Evolutionary conservation across 148 eudicot genomes (phyloP).

Genomic region (Spergularia marina): DNA sequence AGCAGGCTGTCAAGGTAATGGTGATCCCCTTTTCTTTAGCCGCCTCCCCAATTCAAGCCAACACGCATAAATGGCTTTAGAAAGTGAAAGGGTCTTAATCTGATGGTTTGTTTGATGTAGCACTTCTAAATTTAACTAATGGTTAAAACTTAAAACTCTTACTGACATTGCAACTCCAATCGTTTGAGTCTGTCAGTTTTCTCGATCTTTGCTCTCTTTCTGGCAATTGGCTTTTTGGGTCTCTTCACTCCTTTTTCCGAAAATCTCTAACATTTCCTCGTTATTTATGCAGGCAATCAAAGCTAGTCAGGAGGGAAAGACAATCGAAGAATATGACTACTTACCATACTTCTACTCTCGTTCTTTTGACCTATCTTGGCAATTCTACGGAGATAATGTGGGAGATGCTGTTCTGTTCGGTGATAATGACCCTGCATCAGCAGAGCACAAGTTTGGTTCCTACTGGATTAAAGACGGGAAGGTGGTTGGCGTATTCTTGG

Average conservation of each 20-base stretch:
- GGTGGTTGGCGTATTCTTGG: constrained; percentile 76
- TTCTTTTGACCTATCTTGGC: constrained; percentile 82
- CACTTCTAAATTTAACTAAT: too few relatives aligned
- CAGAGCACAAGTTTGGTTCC: constrained; percentile 69
- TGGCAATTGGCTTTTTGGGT: too few relatives aligned
- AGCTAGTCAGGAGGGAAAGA: constrained; percentile 52
- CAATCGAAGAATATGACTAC: constrained; percentile 74
- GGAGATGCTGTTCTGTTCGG: constrained; percentile 75
- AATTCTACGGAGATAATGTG: constrained; percentile 84
- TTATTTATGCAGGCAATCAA: constrained; percentile 58
- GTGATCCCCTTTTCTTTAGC: not conserved
- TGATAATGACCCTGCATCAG: constrained; percentile 53
- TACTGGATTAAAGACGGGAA: constrained; percentile 93
- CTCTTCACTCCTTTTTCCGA: too few relatives aligned
- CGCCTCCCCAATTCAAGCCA: not conserved
- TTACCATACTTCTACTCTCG: constrained; percentile 90
- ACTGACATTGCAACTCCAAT: too few relatives aligned
- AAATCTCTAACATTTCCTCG: too few relatives aligned
- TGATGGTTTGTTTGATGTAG: too few relatives aligned
- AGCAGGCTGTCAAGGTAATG: constrained; percentile 92
- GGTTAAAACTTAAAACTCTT: too few relatives aligned
- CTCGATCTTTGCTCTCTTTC: too few relatives aligned
- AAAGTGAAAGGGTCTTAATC: too few relatives aligned
- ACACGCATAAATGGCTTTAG: not conserved
- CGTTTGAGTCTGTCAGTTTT: too few relatives aligned